A percentile compares a stretch with the other conserved stretches of the same genome.
Evolutionary conservation across 2,329 filamentous ascomycete genomes (phyloP).

Genomic region (Fusarium sulawesiense): DNA sequence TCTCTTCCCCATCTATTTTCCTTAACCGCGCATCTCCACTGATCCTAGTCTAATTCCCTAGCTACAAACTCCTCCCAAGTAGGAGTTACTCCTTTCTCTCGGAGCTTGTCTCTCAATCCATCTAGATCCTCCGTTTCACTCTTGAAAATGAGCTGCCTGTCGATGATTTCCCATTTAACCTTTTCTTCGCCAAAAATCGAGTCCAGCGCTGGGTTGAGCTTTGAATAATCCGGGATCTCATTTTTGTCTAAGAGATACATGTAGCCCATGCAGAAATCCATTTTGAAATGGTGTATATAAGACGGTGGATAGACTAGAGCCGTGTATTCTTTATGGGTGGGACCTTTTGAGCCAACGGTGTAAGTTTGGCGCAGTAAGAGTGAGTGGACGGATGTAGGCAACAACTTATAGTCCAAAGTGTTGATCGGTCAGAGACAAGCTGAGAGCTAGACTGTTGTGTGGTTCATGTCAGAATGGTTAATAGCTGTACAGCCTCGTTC

Average conservation of each 20-base stretch:
- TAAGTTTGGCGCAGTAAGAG: background rate
- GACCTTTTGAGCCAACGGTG: no score
- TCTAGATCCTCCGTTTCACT: rapidly evolving
- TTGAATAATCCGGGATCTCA: background rate
- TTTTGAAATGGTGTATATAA: rapidly evolving
- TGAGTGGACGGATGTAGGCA: background rate
- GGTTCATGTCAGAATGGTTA: rapidly evolving
- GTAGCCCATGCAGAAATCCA: background rate
- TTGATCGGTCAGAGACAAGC: no score
- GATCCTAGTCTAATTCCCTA: background rate
- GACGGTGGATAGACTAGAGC: rapidly evolving
- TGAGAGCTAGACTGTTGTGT: background rate
- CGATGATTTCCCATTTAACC: rapidly evolving
- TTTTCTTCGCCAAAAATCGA: background rate
- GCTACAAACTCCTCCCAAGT: background rate
- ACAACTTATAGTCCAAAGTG: rapidly evolving
- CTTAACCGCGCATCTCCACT: no score
- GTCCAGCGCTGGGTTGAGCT: background rate
- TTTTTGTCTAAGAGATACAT: background rate
- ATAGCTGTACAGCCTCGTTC: background rate
- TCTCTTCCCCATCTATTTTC: no score
- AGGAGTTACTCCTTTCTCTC: rapidly evolving
- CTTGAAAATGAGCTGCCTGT: rapidly evolving
- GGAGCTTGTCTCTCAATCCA: background rate
- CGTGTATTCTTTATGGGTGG: no score